Evolutionary conservation across 192 early-diverging fungal genomes (phyloP).

Genomic region (Powellomyces hirtus): DNA sequence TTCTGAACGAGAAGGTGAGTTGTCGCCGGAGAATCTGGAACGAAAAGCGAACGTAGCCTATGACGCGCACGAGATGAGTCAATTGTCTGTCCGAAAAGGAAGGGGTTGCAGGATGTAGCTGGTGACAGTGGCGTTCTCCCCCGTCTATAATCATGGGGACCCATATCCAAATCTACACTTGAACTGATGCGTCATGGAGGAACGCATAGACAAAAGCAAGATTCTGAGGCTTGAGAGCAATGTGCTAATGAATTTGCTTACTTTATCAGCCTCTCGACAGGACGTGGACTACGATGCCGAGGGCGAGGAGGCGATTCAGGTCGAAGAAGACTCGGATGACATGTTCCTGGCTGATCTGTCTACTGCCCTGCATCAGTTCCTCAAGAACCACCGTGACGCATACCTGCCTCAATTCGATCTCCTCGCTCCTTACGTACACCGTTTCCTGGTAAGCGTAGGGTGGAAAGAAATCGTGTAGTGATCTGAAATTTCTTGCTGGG

Average conservation of each 20-base stretch:
- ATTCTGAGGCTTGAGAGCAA: too few relatives aligned
- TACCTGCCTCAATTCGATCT: slow-evolving; percentile 83
- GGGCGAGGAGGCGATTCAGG: slow-evolving; percentile 83
- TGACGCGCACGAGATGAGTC: too few relatives aligned
- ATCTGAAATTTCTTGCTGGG: too few relatives aligned
- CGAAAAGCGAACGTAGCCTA: too few relatives aligned
- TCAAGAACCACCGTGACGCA: slow-evolving; percentile 68
- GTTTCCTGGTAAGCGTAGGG: slow-evolving; percentile 39
- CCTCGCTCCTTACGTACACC: slow-evolving; percentile 68
- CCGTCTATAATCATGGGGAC: slow-evolving; percentile 4
- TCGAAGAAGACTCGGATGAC: slow-evolving; percentile 80
- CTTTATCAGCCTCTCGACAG: slow-evolving; percentile 53
- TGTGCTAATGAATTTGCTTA: too few relatives aligned
- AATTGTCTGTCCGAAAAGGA: too few relatives aligned
- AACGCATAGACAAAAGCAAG: background rate
- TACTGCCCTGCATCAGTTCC: slow-evolving; percentile 74
- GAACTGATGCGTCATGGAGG: slow-evolving; percentile 8
- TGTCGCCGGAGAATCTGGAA: background rate
- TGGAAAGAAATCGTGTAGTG: too few relatives aligned
- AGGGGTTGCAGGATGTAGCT: too few relatives aligned
- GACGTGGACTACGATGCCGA: slow-evolving; percentile 87
- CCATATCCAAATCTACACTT: slow-evolving; percentile 27
- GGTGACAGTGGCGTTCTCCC: background rate
- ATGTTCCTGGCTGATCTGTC: slow-evolving; percentile 72
- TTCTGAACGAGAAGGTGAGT: slow-evolving; percentile 63